A percentile compares a stretch with the other conserved stretches of the same genome.
These are phyloP conservation scores for Candida glucosophila DNA, from an alignment of 1,139 yeast species.

Conservation along the genomic window DNA sequence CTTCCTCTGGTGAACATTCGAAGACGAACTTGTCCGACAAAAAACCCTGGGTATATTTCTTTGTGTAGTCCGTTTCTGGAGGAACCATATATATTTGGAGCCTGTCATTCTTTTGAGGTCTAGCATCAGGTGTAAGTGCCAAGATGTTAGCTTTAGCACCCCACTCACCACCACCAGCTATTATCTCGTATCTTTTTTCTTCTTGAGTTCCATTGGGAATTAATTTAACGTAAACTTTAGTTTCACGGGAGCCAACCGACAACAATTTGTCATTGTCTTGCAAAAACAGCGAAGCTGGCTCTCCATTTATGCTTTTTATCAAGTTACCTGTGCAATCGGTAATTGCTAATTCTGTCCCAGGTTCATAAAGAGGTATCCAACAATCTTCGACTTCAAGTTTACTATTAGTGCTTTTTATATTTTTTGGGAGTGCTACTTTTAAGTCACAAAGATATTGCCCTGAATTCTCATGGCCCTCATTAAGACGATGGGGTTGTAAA, in stretches of 20 bases:
- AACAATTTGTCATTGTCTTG: slow-evolving; percentile 33
- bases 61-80: slow-evolving; percentile 18
- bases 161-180: slow-evolving; percentile 66
- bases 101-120: slow-evolving; percentile 32
- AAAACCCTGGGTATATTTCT: slow-evolving; percentile 1
- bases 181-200: slow-evolving; percentile 32
- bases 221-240: slow-evolving; percentile 39
- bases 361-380: slow-evolving; percentile 25
- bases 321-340: slow-evolving; percentile 44
- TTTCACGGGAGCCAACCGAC: slow-evolving; percentile 36
- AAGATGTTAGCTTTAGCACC: slow-evolving; percentile 52
- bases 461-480: slow-evolving; percentile 7
- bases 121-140: slow-evolving; percentile 51
- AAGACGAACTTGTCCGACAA: slow-evolving; percentile 9
- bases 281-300: slow-evolving; percentile 44
- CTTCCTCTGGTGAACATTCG: slow-evolving; percentile 28
- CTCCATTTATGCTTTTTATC: slow-evolving; percentile 37
- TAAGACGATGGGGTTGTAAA: slow-evolving; percentile 14
- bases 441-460: slow-evolving; percentile 27
- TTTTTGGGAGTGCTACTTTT: slow-evolving; percentile 16
- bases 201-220: slow-evolving; percentile 10
- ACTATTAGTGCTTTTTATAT: slow-evolving; percentile 1
- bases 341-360: slow-evolving; percentile 17
- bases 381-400: slow-evolving; percentile 13
- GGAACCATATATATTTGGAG: slow-evolving; percentile 42